Percentiles rank a stretch among this genome's conserved stretches.
Conservation (phyloP, 768 basidiomycete species). For the Lanmaoa rubissima region DNA sequence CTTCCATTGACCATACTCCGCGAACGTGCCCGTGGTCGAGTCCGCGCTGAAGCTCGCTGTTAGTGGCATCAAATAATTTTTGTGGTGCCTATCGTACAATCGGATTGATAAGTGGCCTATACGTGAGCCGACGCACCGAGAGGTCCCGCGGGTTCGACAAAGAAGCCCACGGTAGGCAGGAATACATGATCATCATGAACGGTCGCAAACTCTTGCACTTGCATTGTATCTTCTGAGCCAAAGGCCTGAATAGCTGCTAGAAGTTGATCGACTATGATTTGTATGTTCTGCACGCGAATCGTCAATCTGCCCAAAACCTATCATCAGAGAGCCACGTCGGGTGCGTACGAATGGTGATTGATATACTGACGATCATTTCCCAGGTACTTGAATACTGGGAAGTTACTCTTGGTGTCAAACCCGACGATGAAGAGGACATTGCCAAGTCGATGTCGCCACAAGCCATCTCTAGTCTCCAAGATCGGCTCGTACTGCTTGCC, state of each 20-base stretch:
- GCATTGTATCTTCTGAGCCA: not conserved
- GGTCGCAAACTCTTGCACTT: constrained; percentile 16
- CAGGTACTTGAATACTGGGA: constrained; percentile 14
- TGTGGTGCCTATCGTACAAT: constrained; percentile 1
- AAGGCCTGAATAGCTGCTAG: not conserved
- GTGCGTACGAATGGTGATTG: not conserved
- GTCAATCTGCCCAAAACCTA: not conserved
- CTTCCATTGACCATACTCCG: constrained; percentile 18
- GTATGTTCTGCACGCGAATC: constrained; percentile 4
- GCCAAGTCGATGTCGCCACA: constrained; percentile 24
- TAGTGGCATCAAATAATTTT: constrained; percentile 7
- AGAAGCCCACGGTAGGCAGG: constrained; percentile 8
- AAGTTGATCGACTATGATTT: constrained; percentile 13
- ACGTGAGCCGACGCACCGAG: constrained; percentile 5
- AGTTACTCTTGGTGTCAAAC: constrained; percentile 4
- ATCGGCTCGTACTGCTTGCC: constrained; percentile 20
- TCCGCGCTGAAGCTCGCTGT: not conserved
- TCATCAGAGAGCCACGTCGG: not conserved
- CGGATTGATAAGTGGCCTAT: not conserved
- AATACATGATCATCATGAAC: constrained; percentile 14
- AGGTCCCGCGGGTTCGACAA: constrained; percentile 13
- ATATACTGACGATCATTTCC: constrained; percentile 20
- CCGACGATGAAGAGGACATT: constrained; percentile 20
- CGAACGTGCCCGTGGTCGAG: constrained; percentile 10
- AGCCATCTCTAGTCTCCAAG: constrained; percentile 20